Evolutionary conservation across 108 stramenopile genomes (phyloP).

Genomic region (Chaetoceros muelleri): DNA sequence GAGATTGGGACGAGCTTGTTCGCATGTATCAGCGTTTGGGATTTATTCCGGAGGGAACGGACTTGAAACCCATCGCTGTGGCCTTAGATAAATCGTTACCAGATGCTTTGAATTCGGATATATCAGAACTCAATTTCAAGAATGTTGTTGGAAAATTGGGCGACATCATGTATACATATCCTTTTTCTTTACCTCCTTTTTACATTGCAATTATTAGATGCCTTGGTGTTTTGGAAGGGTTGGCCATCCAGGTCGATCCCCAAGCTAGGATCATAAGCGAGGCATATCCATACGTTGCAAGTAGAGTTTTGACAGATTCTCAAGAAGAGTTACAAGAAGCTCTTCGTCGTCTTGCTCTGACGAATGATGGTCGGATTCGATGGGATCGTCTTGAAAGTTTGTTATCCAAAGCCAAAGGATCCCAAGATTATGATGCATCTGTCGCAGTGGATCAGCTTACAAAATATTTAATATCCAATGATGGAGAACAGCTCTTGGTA

Average conservation of each 20-base stretch:
- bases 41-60: slow-evolving; percentile 85
- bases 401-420: slow-evolving; percentile 69
- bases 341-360: slow-evolving; percentile 66
- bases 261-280: slow-evolving; percentile 81
- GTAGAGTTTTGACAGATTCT: slow-evolving; percentile 84
- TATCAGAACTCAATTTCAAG: slow-evolving; percentile 93
- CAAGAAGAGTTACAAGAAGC: slow-evolving; percentile 79
- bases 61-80: slow-evolving; percentile 77
- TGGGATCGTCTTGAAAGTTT: slow-evolving; percentile 88
- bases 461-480: slow-evolving; percentile 75
- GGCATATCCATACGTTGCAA: slow-evolving; percentile 94
- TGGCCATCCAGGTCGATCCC: slow-evolving; percentile 91
- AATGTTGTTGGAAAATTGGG: slow-evolving; percentile 92
- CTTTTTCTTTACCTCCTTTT: slow-evolving; percentile 92
- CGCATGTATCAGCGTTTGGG: slow-evolving; percentile 79
- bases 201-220: slow-evolving; percentile 97
- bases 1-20: slow-evolving; percentile 86
- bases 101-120: slow-evolving; percentile 87
- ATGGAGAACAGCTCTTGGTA: slow-evolving; percentile 52
- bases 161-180: slow-evolving; percentile 95
- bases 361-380: slow-evolving; percentile 65
- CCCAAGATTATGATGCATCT: slow-evolving; percentile 71
- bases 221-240: slow-evolving; percentile 90
- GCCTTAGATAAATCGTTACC: slow-evolving; percentile 86
- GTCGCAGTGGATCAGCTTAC: slow-evolving; percentile 73